These are phyloP conservation scores for Aureobasidium vineae DNA, from an alignment of 2,329 filamentous ascomycete species.

Conservation along the genomic window DNA sequence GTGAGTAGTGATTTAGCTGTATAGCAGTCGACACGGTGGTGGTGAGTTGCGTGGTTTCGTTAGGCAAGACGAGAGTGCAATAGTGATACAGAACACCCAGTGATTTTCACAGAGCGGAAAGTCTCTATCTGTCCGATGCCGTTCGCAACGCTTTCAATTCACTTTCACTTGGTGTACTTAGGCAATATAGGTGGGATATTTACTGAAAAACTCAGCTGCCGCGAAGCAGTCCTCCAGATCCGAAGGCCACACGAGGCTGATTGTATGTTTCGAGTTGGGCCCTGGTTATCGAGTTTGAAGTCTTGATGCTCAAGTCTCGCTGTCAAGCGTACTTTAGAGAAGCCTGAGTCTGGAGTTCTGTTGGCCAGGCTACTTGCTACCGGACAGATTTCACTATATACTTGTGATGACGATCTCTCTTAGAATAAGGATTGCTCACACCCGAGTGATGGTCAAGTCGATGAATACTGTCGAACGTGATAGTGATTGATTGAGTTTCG, in stretches of 20 bases:
- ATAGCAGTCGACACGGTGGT: not conserved
- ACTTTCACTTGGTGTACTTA: not conserved
- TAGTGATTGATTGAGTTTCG: not conserved
- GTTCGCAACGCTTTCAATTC: not conserved
- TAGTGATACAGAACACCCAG: not conserved
- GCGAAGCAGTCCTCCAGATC: not conserved
- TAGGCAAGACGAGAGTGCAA: not conserved
- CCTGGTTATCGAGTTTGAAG: no score
- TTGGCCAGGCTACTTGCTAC: not conserved
- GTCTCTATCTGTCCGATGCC: not conserved
- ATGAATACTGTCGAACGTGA: not conserved
- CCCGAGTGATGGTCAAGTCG: not conserved
- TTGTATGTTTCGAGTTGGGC: no score
- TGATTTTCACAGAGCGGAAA: not conserved
- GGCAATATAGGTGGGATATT: not conserved
- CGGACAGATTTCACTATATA: not conserved
- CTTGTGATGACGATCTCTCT: not conserved
- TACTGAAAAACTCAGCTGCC: not conserved
- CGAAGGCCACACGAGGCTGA: no score
- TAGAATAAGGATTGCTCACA: not conserved
- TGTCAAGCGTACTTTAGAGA: no score
- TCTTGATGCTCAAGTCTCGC: not conserved
- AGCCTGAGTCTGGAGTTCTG: not conserved
- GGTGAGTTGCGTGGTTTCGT: not conserved
- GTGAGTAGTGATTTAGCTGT: no score